Evolutionary conservation across 306 rosid species (phyloP), one percentile per base, ranked within the genome.

Genomic region (Gastrolobium bilobum): DNA sequence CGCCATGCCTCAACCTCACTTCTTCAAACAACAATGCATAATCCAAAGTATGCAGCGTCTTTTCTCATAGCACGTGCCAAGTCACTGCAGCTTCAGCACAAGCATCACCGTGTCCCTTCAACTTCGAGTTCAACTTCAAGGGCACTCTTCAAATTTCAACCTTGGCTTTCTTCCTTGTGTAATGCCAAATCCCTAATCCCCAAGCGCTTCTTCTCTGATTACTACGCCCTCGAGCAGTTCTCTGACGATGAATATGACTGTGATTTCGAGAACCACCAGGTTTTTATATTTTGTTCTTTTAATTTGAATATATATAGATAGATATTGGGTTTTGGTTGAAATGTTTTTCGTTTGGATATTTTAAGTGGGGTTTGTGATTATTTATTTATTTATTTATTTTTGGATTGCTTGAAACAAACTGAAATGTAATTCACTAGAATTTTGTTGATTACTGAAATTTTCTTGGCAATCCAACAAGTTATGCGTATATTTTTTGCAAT

Each of bases 161-260:
- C 81, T 26, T 60, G 48, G 33, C 75, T 85, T 59, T 64, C 84
- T 68, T 71, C 89, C 26, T 2, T 80, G n/a, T 79, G 63, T 1
- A 68, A 52, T 42, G 60, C 68, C 3, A 48, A 67, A 3, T 72
- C 82, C 47, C 77, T 84, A 54, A 2, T 76, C 47, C 5, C 85
- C 33, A 64, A 48, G 44, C 93, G 97, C 40, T 47, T 82, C 31
- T 82, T 87, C 75, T 88, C 88, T 84, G 78, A 88, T 13, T 86
- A 86, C 33, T 90, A 88, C 69, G 85, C 90, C 11, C 72, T 87
- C 4, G 98, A 87, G 81, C 93, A 89, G 83, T 94, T 88, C 92
- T 94, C 97, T 50, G 98, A 94, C 79, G 98, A 94, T 57, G 98
- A 94, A 80, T 94, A 92, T 82, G 97, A 84, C 38, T 88, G 92